Conservation (phyloP, 192 early-diverging fungal species). For the Rhizophlyctis rosea region DNA sequence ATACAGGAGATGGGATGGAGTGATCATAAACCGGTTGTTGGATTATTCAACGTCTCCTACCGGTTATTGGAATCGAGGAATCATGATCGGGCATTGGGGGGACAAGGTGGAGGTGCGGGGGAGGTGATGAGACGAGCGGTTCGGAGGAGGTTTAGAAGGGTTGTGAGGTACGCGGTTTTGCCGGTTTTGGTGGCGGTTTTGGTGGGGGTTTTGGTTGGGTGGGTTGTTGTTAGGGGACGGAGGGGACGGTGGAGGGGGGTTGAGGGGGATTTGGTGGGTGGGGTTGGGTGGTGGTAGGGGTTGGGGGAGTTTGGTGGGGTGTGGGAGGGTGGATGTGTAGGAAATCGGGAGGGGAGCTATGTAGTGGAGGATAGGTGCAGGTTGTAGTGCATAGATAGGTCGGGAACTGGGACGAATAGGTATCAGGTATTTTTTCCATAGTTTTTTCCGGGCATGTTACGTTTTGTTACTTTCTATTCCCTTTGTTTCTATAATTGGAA, state of each 20-base stretch:
- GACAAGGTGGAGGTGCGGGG: neutral
- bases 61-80: neutral
- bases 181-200: neutral
- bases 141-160: neutral
- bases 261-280: no score
- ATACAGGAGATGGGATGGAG: conserved; percentile 20
- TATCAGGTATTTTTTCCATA: no score
- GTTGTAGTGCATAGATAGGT: no score
- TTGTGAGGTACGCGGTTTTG: neutral
- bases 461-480: no score
- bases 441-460: no score
- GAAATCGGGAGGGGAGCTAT: no score
- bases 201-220: neutral
- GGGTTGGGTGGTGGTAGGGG: no score
- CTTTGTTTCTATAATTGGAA: no score
- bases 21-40: conserved; percentile 39
- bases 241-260: neutral
- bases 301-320: no score
- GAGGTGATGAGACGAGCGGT: neutral
- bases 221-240: neutral
- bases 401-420: no score
- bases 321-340: no score
- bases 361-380: no score
- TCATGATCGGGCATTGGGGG: neutral
- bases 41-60: conserved; percentile 17